Evolutionary conservation across 768 basidiomycete species (phyloP).

Genomic region (Neoboletus magnificus): DNA sequence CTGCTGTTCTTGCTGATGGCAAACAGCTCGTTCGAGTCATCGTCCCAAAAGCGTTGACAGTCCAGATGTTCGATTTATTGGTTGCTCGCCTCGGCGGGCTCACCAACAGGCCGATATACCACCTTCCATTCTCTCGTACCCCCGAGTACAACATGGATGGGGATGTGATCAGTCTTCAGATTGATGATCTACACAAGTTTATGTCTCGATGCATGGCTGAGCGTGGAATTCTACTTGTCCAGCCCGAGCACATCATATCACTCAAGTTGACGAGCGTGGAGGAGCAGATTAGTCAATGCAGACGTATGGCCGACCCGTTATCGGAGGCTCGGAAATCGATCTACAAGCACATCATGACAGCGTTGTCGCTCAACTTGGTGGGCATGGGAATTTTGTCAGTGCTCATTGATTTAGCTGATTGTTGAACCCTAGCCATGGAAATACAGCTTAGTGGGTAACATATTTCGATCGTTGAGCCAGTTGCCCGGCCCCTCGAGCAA

Average conservation of each 20-base stretch:
- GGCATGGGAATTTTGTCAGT: not conserved
- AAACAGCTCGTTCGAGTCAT: constrained; percentile 24
- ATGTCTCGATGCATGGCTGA: constrained; percentile 34
- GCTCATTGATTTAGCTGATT: not conserved
- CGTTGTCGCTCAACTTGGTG: not conserved
- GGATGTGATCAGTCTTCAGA: not conserved
- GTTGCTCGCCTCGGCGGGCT: no score
- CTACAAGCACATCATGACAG: not conserved
- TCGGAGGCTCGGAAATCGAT: constrained; percentile 1
- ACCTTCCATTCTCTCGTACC: constrained; percentile 45
- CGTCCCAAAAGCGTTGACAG: constrained; percentile 35
- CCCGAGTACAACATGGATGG: constrained; percentile 10
- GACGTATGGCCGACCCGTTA: constrained; percentile 8
- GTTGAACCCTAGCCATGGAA: not conserved
- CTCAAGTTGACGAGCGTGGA: constrained; percentile 44
- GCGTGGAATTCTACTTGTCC: constrained; percentile 41
- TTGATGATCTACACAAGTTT: constrained; percentile 27
- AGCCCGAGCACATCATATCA: constrained; percentile 51
- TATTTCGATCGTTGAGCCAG: not conserved
- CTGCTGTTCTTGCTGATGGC: no score
- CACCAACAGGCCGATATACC: no score
- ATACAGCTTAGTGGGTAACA: not conserved
- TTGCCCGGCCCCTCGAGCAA: no score
- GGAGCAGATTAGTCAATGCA: constrained; percentile 7
- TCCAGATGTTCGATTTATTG: no score